Base-by-base conservation (phyloP, 2,329 filamentous ascomycete genomes). In the Claviceps citrina region DNA sequence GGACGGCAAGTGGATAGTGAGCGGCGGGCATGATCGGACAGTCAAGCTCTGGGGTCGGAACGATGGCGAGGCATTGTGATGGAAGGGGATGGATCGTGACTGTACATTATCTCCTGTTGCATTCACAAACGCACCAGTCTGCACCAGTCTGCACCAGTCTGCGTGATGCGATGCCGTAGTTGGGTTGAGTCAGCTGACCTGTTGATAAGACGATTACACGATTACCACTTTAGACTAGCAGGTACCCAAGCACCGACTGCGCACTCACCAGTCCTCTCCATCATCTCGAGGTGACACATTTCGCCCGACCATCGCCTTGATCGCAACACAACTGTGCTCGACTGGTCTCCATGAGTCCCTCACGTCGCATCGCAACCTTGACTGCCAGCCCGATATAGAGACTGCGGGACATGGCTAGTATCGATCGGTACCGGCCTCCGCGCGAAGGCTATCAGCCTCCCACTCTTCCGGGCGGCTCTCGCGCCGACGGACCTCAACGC, bases 21-120 rank as follows among this genome's bases (percentile, higher is more conserved):
- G 86, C 57, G 86, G 85, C 49, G 87, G 91, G 3, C 84, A 94
- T 55, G 91, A 98, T 60, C 74, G 87, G 40, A 96, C 89, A 2
- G 84, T 96, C 38, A 98, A 98, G 66, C 67, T 98, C 2, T 98
- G 91, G 91, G 84, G 84, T 4, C 75, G 86, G 47, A 89, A 94
- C 48, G 83, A 85, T 54, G 72, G 72, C 42, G 68, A 78, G 49
- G 62, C 62, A 19, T 49, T 73, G 25, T 74, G 48, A 54, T 18
- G 27, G 26, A 4, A 19, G 19, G 36, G n/a, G n/a, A n/a, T n/a
- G n/a, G n/a, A n/a, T n/a, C n/a, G n/a, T n/a, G n/a, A n/a, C n/a
- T n/a, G n/a, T n/a, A n/a, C n/a, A n/a, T n/a, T n/a, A n/a, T n/a
- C n/a, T n/a, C n/a, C n/a, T n/a, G n/a, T n/a, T n/a, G n/a, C n/a